Conservation (phyloP, 2,329 filamentous ascomycete species). For the Trichoderma koningii region DNA sequence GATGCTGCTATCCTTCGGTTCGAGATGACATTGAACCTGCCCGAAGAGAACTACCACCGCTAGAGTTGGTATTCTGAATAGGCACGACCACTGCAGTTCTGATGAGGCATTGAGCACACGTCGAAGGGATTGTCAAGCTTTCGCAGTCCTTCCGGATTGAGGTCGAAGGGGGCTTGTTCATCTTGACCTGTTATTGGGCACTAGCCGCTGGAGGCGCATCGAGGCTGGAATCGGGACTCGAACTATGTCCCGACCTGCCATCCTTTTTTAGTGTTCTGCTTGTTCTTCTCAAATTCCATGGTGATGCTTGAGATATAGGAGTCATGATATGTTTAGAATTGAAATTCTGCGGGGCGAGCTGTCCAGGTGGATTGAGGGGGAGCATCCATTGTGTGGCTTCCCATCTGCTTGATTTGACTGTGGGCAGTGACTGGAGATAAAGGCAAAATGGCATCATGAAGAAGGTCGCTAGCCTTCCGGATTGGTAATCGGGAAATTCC, state of each 20-base stretch:
- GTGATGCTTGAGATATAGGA: not conserved
- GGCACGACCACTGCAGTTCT: not conserved
- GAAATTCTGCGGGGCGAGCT: not conserved
- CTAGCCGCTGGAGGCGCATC: not conserved
- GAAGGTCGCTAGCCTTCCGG: too few species aligned
- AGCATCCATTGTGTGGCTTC: not conserved
- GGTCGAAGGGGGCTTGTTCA: not conserved
- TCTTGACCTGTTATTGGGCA: slow-evolving; percentile 1
- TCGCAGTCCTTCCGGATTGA: not conserved
- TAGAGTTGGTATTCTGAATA: not conserved
- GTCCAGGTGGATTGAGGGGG: too few species aligned
- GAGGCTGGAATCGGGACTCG: not conserved
- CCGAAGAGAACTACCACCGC: not conserved
- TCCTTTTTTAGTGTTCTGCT: not conserved
- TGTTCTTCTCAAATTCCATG: not conserved
- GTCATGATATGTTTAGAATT: not conserved
- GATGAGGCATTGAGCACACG: not conserved
- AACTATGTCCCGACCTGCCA: not conserved
- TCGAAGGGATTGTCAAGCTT: not conserved
- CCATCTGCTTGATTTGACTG: not conserved
- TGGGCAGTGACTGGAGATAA: not conserved
- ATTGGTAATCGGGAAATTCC: too few species aligned
- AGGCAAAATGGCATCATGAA: not conserved
- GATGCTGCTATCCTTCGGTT: not conserved
- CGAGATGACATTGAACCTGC: not conserved